Percentiles rank a stretch among this genome's conserved stretches.
phyloP scores from a whole-genome alignment of 306 rosid species.

The Cucurbita pepo region DNA sequence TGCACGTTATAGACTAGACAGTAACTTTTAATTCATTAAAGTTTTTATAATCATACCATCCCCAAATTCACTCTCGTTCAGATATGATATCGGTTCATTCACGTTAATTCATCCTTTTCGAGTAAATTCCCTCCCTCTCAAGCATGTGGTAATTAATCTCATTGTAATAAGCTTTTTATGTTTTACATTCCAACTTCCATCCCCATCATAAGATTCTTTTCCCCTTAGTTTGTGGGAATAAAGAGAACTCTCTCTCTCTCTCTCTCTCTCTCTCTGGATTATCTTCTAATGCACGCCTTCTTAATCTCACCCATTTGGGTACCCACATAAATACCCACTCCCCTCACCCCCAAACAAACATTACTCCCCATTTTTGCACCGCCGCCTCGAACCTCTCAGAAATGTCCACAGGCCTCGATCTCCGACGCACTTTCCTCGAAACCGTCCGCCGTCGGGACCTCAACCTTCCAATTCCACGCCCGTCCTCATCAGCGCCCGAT shows the following conservation, averaged over 20 bases:
- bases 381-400: background rate
- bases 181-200: background rate
- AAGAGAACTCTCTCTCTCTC: background rate
- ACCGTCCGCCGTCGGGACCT: background rate
- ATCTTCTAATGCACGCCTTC: constrained; percentile 11
- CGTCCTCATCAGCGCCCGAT: background rate
- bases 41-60: no score
- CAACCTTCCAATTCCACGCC: background rate
- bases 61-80: no score
- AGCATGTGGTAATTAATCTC: background rate
- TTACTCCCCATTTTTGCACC: constrained; percentile 1
- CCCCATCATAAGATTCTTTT: background rate
- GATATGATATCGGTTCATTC: no score
- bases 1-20: no score
- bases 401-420: constrained; percentile 1
- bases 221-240: background rate
- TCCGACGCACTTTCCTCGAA: background rate
- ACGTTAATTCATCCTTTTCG: no score
- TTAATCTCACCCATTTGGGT: background rate
- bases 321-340: background rate
- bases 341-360: background rate
- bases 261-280: background rate
- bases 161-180: background rate
- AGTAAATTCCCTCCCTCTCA: no score
- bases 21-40: no score